These are phyloP conservation scores for Trichodelitschia bisporula DNA, from an alignment of 495 filamentous ascomycete species.

Conservation along the genomic window DNA sequence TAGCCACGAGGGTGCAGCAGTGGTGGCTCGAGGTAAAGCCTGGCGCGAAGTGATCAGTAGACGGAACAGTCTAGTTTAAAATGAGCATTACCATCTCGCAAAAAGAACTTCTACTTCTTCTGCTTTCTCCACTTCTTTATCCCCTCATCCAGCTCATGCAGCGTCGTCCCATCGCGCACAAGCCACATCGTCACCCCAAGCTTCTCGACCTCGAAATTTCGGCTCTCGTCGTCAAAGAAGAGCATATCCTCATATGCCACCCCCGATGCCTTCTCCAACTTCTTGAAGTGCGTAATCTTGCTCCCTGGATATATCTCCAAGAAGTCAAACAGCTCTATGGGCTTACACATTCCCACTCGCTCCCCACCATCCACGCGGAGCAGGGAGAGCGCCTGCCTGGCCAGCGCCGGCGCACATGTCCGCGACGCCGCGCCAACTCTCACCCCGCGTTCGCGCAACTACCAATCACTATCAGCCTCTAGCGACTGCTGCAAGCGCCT, in stretches of 20 bases:
- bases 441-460: too few species aligned
- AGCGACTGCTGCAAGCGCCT: too few species aligned
- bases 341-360: conserved; percentile 9
- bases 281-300: conserved; percentile 66
- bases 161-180: conserved; percentile 58
- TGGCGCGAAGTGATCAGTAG: too few species aligned
- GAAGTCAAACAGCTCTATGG: conserved; percentile 60
- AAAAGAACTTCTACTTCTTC: conserved; percentile 21
- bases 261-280: conserved; percentile 39
- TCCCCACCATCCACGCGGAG: conserved; percentile 32
- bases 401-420: conserved; percentile 58
- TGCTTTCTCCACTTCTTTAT: conserved; percentile 61
- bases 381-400: conserved; percentile 51
- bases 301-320: conserved; percentile 74
- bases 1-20: too few species aligned
- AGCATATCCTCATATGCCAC: conserved; percentile 34
- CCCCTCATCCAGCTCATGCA: conserved; percentile 54
- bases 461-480: too few species aligned
- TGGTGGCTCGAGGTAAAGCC: too few species aligned
- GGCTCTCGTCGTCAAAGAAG: conserved; percentile 1
- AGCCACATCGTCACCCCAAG: conserved; percentile 50
- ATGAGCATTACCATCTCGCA: too few species aligned
- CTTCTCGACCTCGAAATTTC: neutral
- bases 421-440: conserved; percentile 58
- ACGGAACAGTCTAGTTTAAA: too few species aligned